Percentiles rank a stretch among this genome's conserved stretches.
phyloP scores from a whole-genome alignment of 2,329 filamentous ascomycete genomes.

The Talaromyces sp. region DNA sequence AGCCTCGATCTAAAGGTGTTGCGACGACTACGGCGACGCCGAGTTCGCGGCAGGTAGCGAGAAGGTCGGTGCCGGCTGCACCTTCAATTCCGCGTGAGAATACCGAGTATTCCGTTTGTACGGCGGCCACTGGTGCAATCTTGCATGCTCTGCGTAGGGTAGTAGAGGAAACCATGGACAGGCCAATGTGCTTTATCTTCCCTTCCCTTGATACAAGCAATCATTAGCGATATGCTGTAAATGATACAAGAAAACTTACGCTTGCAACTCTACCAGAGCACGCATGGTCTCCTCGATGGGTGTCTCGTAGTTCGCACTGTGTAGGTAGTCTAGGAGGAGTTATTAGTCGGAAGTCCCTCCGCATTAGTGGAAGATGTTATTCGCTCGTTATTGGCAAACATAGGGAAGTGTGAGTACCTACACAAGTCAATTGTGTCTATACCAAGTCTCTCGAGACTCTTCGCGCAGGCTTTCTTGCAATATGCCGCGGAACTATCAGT shows the following conservation, averaged over 20 bases:
- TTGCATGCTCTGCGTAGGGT: slow-evolving; percentile 50
- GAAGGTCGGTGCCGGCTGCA: slow-evolving; percentile 6
- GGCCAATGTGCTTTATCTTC: slow-evolving; percentile 50
- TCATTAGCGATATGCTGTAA: background rate
- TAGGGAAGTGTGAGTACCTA: background rate
- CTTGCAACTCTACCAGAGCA: slow-evolving; percentile 41
- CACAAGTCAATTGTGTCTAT: slow-evolving; percentile 44
- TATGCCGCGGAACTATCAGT: slow-evolving; percentile 33
- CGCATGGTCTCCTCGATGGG: slow-evolving; percentile 39
- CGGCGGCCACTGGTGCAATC: slow-evolving; percentile 47
- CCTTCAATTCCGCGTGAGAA: slow-evolving; percentile 31
- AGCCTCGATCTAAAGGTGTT: slow-evolving; percentile 17
- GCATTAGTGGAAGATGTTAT: background rate
- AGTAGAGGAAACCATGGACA: slow-evolving; percentile 48
- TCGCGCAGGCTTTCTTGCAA: slow-evolving; percentile 16
- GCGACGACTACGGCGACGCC: slow-evolving; percentile 18
- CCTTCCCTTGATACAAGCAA: background rate
- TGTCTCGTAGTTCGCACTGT: slow-evolving; percentile 38
- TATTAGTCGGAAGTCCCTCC: background rate
- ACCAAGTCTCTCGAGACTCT: slow-evolving; percentile 38
- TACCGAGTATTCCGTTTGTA: slow-evolving; percentile 53
- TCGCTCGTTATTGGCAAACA: no score
- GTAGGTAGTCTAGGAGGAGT: slow-evolving; percentile 33
- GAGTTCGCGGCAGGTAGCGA: slow-evolving; percentile 18
- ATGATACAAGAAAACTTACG: background rate